Conservation (phyloP, 441 rosid genomes). For the Populus hybrid region DNA sequence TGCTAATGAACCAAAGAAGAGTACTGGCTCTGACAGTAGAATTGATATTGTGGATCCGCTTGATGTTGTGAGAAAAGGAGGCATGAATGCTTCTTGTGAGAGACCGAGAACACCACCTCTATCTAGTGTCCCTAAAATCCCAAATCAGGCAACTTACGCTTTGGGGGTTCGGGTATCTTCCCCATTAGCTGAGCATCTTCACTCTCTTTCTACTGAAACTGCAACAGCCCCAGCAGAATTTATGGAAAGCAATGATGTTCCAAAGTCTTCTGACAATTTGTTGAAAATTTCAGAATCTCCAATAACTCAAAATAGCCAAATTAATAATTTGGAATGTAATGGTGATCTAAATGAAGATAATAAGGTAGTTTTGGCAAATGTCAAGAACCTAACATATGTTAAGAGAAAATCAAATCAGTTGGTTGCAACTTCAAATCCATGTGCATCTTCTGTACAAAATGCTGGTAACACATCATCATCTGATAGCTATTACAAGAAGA, state of each 20-base stretch:
- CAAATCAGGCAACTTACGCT: slow-evolving; percentile 29
- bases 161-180: slow-evolving; percentile 38
- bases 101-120: slow-evolving; percentile 47
- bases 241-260: slow-evolving; percentile 36
- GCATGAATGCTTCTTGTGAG: slow-evolving; percentile 33
- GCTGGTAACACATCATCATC: slow-evolving; percentile 36
- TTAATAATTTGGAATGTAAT: slow-evolving; percentile 33
- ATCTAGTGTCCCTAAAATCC: slow-evolving; percentile 26
- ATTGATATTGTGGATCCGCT: slow-evolving; percentile 27
- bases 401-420: slow-evolving; percentile 83
- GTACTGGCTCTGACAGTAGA: slow-evolving; percentile 27
- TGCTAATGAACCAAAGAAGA: slow-evolving; percentile 38
- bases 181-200: slow-evolving; percentile 37
- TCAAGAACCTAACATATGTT: slow-evolving; percentile 38
- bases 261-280: slow-evolving; percentile 38
- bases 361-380: slow-evolving; percentile 8
- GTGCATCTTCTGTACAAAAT: slow-evolving; percentile 26
- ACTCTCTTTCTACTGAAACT: slow-evolving; percentile 37
- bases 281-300: slow-evolving; percentile 34
- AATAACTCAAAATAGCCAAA: slow-evolving; percentile 32
- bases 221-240: slow-evolving; percentile 30
- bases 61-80: slow-evolving; percentile 28
- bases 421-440: slow-evolving; percentile 62
- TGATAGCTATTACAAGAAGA: slow-evolving; percentile 79
- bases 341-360: slow-evolving; percentile 40